Evolutionary conservation across 2,329 filamentous ascomycete genomes (phyloP).

Genomic region (Ophiostoma ulmi): DNA sequence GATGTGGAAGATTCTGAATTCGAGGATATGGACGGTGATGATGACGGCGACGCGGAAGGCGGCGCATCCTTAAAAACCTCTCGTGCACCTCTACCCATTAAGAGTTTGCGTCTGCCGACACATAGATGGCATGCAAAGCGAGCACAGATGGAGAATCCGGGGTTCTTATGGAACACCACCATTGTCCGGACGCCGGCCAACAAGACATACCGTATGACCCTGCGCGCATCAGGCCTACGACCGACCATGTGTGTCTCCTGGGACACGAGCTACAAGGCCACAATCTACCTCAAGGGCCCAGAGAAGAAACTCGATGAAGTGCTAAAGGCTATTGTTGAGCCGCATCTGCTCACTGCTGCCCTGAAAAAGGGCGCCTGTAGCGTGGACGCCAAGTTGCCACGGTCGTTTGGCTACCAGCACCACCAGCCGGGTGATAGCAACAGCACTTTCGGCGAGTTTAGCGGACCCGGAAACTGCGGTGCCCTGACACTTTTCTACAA

Average conservation of each 20-base stretch:
- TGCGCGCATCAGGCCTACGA: conserved; percentile 68
- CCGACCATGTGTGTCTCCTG: conserved; percentile 67
- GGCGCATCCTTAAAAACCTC: conserved; percentile 33
- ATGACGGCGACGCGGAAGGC: conserved; percentile 34
- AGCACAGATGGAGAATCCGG: conserved; percentile 75
- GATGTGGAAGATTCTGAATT: conserved; percentile 2
- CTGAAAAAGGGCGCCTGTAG: conserved; percentile 20
- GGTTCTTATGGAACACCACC: conserved; percentile 85
- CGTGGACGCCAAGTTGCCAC: conserved; percentile 26
- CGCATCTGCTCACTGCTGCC: conserved; percentile 18
- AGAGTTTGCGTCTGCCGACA: conserved; percentile 92
- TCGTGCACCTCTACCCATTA: conserved; percentile 72
- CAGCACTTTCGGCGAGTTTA: not conserved
- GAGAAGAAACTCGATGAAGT: conserved; percentile 18
- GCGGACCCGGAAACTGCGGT: conserved; percentile 26
- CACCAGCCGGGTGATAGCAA: not conserved
- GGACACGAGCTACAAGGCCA: conserved; percentile 94
- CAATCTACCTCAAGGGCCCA: conserved; percentile 67
- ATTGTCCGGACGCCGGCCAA: conserved; percentile 79
- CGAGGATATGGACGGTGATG: not conserved
- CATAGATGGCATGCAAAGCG: conserved; percentile 92
- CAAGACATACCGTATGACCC: conserved; percentile 83
- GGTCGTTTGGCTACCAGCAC: conserved; percentile 27
- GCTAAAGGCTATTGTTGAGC: conserved; percentile 24
- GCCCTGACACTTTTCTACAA: conserved; percentile 25